phyloP scores from a whole-genome alignment of 306 rosid genomes.

The Inga oerstediana region DNA sequence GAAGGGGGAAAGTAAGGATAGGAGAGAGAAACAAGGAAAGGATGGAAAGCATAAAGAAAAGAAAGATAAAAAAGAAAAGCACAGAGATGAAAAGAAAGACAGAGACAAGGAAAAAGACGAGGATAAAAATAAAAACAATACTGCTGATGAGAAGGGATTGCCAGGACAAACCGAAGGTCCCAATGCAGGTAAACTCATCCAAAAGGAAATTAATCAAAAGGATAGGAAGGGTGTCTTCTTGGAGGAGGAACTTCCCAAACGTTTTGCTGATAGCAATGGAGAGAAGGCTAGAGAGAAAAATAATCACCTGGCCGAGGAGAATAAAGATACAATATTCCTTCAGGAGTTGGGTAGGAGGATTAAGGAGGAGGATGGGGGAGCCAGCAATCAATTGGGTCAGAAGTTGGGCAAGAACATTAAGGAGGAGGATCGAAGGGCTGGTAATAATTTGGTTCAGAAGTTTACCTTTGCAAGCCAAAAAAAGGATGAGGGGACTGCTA shows the following conservation, averaged over 20 bases:
- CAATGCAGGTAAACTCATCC: conserved; percentile 45
- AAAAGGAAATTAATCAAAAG: conserved; percentile 52
- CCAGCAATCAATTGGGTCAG: conserved; percentile 51
- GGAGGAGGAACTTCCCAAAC: conserved; percentile 57
- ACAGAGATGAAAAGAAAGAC: conserved; percentile 72
- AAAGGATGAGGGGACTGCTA: conserved; percentile 62
- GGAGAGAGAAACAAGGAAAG: conserved; percentile 71
- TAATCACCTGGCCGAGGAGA: conserved; percentile 56
- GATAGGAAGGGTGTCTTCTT: conserved; percentile 40
- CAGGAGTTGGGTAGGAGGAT: conserved; percentile 65
- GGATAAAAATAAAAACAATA: conserved; percentile 51
- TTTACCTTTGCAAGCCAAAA: conserved; percentile 43
- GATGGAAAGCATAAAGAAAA: conserved; percentile 74
- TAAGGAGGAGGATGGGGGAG: conserved; percentile 56
- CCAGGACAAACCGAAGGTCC: conserved; percentile 46
- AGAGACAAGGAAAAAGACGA: conserved; percentile 49
- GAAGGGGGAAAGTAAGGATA: conserved; percentile 73
- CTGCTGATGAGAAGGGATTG: conserved; percentile 60
- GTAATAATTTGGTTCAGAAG: conserved; percentile 54
- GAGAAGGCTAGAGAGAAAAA: conserved; percentile 55
- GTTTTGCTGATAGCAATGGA: conserved; percentile 49
- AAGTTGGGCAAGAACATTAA: conserved; percentile 69
- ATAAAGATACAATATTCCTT: conserved; percentile 54
- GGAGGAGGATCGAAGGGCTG: conserved; percentile 54
- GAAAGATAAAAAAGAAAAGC: conserved; percentile 76